A percentile compares a stretch with the other conserved stretches of the same genome.
Conservation (phyloP, 805 yeast species). For the Ogataea nonfermentans region DNA sequence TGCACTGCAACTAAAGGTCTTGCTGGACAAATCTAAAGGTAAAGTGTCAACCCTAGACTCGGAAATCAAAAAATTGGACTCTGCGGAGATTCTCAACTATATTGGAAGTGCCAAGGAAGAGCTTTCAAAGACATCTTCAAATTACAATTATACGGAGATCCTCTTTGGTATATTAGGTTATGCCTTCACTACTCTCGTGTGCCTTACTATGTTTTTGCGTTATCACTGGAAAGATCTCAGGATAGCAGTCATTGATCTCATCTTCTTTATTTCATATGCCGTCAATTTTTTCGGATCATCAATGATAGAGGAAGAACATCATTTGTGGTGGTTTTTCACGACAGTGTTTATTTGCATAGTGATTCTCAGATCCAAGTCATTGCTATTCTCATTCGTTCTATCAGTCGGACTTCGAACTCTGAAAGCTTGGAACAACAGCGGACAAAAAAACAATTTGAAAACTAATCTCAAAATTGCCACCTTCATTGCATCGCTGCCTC, state of each 20-base stretch:
- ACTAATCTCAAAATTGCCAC: conserved; percentile 49
- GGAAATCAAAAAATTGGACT: conserved; percentile 15
- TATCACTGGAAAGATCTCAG: conserved; percentile 15
- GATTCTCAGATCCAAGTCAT: conserved; percentile 19
- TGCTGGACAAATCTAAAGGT: conserved; percentile 43
- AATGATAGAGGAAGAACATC: conserved; percentile 93
- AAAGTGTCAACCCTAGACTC: conserved; percentile 13
- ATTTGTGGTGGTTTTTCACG: conserved; percentile 86
- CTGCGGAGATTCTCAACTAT: conserved; percentile 25
- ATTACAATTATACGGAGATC: conserved; percentile 61
- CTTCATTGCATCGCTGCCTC: conserved; percentile 34
- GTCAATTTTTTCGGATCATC: conserved; percentile 79
- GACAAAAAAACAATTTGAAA: conserved; percentile 68
- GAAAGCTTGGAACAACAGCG: conserved; percentile 85
- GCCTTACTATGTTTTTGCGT: conserved; percentile 26
- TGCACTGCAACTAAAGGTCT: conserved; percentile 51
- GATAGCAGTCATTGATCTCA: conserved; percentile 27
- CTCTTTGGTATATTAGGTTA: conserved; percentile 38
- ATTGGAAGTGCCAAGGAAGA: conserved; percentile 48
- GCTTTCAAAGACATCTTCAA: conserved; percentile 63
- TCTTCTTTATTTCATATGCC: conserved; percentile 40
- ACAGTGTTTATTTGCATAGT: conserved; percentile 33
- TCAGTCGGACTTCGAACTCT: conserved; percentile 51
- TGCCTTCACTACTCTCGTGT: conserved; percentile 30
- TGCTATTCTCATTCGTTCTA: conserved; percentile 18